Base-by-base conservation (phyloP, 306 rosid species). In the Bauhinia variegata region DNA sequence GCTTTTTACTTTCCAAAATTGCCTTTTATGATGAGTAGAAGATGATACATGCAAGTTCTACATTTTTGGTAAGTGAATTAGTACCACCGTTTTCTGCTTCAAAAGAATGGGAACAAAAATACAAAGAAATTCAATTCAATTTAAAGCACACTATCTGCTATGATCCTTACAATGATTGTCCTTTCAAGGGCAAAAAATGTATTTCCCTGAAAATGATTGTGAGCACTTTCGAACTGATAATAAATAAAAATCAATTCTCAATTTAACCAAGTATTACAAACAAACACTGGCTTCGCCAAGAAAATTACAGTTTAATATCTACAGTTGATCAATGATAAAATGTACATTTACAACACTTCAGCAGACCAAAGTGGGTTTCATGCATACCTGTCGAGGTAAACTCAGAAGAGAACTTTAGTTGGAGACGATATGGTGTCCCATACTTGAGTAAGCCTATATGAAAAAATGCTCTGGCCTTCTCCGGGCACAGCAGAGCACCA, bases 291-390 rank as follows among this genome's bases (percentile, higher is more conserved):
- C 34, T 70, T 67, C 63, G 55, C 67, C 60, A 44, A 18, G 58
- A 55, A 63, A 62, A 41, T 67, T 68, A 54, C 65, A 56, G 39
- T 48, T 68, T 19, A 32, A 61, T 53, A 75, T 75, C 70, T 76
- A 65, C 73, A 78, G 49, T 71, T 73, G 54, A 63, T 68, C 66
- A 68, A 28, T 56, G 54, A 72, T 59, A 57, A 72, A 65, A 74
- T 57, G 62, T 73, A 74, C 75, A 73, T 47, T 39, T 73, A 54
- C 68, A 69, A 46, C 55, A 48, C 28, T 43, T 68, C 43, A 63
- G 54, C 15, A 65, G 62, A 58, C 63, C 70, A 51, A 50, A 18
- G 33, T 38, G 11, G 14, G 67, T 36, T 67, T 43, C 73, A 56
- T 57, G 72, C 46, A 59, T 73, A 68, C 67, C 11, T 5, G 10